Conservation (phyloP, 2,329 filamentous ascomycete genomes). For the Pseudogymnoascus sp. region DNA sequence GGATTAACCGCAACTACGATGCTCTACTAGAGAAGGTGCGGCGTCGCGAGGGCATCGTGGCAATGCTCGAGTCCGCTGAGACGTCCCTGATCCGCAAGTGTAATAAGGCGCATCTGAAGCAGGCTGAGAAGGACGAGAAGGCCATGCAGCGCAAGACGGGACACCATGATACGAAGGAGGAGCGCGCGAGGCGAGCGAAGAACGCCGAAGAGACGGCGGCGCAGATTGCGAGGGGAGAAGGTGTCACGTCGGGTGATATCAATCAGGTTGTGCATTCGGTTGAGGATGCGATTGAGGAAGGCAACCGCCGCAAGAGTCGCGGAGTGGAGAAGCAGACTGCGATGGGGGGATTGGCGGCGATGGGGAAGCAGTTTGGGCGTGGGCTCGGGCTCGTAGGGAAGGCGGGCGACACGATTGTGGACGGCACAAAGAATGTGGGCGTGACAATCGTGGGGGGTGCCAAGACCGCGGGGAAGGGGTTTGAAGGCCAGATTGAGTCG, state of each 20-base stretch:
- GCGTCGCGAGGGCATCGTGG: constrained; percentile 60
- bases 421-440: constrained; percentile 29
- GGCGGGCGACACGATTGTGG: constrained; percentile 17
- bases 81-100: constrained; percentile 74
- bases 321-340: constrained; percentile 6
- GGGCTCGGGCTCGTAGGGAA: constrained; percentile 23
- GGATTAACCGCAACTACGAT: constrained; percentile 88
- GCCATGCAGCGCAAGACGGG: constrained; percentile 6
- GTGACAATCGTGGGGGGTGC: constrained; percentile 37
- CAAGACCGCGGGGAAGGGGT: constrained; percentile 39
- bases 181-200: constrained; percentile 27
- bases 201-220: constrained; percentile 33
- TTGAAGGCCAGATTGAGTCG: constrained; percentile 44
- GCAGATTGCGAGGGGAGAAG: constrained; percentile 37
- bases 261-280: constrained; percentile 45
- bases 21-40: constrained; percentile 77
- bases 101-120: constrained; percentile 70
- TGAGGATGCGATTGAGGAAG: constrained; percentile 37
- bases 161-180: constrained; percentile 18
- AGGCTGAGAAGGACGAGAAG: constrained; percentile 25
- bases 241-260: constrained; percentile 44
- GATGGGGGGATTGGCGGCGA: constrained; percentile 1
- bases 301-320: constrained; percentile 18
- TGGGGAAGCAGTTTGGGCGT: constrained; percentile 7
- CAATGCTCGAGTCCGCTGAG: constrained; percentile 68